Evolutionary conservation across 257 asterid species (phyloP).

Genomic region (Plantago elongata): DNA sequence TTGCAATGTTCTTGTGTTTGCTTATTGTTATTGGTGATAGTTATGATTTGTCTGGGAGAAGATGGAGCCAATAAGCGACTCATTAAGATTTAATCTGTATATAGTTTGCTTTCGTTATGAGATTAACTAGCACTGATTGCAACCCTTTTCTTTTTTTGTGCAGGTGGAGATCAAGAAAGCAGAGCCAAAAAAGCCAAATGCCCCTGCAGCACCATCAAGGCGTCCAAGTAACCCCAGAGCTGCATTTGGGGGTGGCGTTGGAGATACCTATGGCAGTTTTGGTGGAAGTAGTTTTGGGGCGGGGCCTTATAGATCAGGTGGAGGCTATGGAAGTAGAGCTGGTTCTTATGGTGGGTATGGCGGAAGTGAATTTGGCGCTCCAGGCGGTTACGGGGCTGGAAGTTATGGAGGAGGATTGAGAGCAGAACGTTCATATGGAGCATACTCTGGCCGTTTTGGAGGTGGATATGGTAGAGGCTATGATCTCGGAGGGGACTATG

Average conservation of each 20-base stretch:
- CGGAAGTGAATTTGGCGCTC: conserved; percentile 41
- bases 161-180: conserved; percentile 70
- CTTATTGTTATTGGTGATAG: background rate
- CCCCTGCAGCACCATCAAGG: conserved; percentile 36
- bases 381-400: conserved; percentile 35
- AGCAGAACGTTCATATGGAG: conserved; percentile 29
- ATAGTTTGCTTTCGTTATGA: background rate
- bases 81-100: background rate
- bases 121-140: background rate
- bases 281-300: conserved; percentile 25
- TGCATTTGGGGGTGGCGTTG: conserved; percentile 38
- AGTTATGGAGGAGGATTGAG: conserved; percentile 42
- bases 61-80: background rate
- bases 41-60: background rate
- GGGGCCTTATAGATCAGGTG: conserved; percentile 22
- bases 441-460: conserved; percentile 33
- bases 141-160: conserved; percentile 16
- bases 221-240: conserved; percentile 29
- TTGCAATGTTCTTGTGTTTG: no score
- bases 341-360: conserved; percentile 36
- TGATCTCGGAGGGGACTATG: conserved; percentile 36
- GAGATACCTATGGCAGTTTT: conserved; percentile 36
- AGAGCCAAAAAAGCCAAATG: conserved; percentile 54
- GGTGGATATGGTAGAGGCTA: conserved; percentile 44
- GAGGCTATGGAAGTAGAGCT: conserved; percentile 30